Base-by-base conservation (phyloP, 129 eudicot species). In the Rutidosis leptorrhynchoides region DNA sequence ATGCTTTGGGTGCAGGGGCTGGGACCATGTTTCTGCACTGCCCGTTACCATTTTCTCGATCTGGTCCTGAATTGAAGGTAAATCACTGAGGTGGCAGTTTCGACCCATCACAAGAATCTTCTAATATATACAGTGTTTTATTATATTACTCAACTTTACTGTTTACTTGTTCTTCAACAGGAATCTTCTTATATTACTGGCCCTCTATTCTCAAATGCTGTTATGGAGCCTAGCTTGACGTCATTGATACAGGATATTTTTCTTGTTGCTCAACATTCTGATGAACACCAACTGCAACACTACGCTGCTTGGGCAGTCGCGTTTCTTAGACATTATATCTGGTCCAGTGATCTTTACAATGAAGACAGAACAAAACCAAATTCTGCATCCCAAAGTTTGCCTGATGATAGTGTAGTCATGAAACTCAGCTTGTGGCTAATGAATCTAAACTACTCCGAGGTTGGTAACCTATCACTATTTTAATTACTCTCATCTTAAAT, bases 301-400 rank as follows among this genome's bases (percentile, higher is more conserved):
- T 70, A 80, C 77, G 99, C 97, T 49, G 83, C 97, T 53, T 94
- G 99, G 99, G 80, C 99, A 64, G 43, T 89, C 71, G 82, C 96
- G 15, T 84, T 86, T 81, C 90, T 94, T 75, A 79, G 87, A 69
- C 83, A 81, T 83, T 80, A 65, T 75, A 51, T 89, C 40, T 73
- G 83, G 77, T 82, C 81, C 28, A 74, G 68, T 53, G 80, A 79
- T 40, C 70, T 16, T 70, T 69, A 73, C 71, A 80, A 70, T 51
- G 83, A 77, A 54, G 83, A 79, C 40, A 75, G 69, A 27, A 48
- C 62, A 51, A 76, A 75, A 49, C 60, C 79, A 30, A 78, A 81
- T 69, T 58, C 87, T 62, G 75, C 72, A 63, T 62, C 89, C 28
- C 87, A 75, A 77, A 76, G 84, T 55, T 52, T 86, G 77, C 57